These are phyloP conservation scores for Gnomoniopsis smithogilvyi DNA, from an alignment of 2,329 filamentous ascomycete genomes.

Conservation along the genomic window DNA sequence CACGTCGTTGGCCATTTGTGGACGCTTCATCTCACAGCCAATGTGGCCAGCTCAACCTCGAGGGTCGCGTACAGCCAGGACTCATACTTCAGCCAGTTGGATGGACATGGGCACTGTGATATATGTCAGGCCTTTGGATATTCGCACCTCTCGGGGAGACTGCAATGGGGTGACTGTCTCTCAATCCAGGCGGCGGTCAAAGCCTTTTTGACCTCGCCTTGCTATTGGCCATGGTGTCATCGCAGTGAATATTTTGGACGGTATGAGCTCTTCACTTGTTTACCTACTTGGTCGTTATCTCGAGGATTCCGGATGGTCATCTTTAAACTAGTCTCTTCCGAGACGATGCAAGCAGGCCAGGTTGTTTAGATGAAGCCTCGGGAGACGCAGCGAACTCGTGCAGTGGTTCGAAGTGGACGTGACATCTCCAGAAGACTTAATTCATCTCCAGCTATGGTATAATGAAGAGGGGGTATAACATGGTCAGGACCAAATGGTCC, in stretches of 20 bases:
- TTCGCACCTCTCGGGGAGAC: constrained; percentile 20
- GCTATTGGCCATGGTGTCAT: constrained; percentile 23
- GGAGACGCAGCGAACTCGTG: not conserved
- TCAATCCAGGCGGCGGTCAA: constrained; percentile 29
- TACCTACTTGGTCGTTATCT: not conserved
- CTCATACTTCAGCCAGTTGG: too few relatives aligned
- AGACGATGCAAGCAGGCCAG: constrained; percentile 23
- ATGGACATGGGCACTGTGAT: too few relatives aligned
- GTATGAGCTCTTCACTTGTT: not conserved
- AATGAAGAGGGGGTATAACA: constrained; percentile 13
- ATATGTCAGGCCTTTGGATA: not conserved
- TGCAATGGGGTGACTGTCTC: constrained; percentile 22
- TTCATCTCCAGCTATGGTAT: constrained; percentile 7
- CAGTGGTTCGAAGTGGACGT: constrained; percentile 14
- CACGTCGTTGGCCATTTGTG: too few relatives aligned
- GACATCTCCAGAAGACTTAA: constrained; percentile 3
- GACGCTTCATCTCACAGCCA: too few relatives aligned
- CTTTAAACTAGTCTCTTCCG: constrained; percentile 17
- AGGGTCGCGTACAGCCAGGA: too few relatives aligned
- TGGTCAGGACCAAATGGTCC: constrained; percentile 18
- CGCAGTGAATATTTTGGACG: constrained; percentile 26
- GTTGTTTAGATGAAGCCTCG: not conserved
- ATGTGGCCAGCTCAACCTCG: too few relatives aligned
- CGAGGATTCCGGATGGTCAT: not conserved
- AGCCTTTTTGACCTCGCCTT: constrained; percentile 23